These are phyloP conservation scores for Tulasnella sp. DNA, from an alignment of 768 basidiomycete genomes.

Conservation along the genomic window DNA sequence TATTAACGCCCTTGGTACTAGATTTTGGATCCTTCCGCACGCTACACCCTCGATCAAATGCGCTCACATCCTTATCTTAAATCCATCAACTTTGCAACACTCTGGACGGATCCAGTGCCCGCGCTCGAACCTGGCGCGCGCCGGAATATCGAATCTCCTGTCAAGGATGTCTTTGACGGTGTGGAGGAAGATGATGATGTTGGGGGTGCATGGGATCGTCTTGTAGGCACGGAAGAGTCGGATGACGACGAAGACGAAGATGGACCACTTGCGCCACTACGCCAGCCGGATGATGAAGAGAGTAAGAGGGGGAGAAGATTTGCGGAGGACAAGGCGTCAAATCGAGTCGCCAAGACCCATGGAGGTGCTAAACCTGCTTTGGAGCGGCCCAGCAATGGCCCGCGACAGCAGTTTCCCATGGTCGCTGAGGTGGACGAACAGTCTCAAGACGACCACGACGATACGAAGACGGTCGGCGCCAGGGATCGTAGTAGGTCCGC, in stretches of 20 bases:
- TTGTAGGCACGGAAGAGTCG: conserved; percentile 25
- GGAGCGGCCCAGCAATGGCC: no score
- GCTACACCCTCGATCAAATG: conserved; percentile 40
- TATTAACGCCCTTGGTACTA: conserved; percentile 22
- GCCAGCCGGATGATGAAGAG: not conserved
- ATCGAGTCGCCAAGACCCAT: not conserved
- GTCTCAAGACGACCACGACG: no score
- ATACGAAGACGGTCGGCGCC: no score
- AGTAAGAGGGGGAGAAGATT: not conserved
- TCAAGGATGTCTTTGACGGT: not conserved
- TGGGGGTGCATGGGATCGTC: conserved; percentile 43
- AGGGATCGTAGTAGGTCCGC: no score
- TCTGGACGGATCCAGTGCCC: conserved; percentile 59
- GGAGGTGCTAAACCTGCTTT: not conserved
- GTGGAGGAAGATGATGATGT: conserved; percentile 29
- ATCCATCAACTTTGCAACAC: conserved; percentile 45
- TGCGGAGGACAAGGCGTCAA: not conserved
- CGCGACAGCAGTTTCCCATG: no score
- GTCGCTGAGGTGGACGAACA: no score
- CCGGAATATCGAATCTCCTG: conserved; percentile 28
- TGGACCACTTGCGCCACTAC: not conserved
- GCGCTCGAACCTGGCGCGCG: conserved; percentile 47
- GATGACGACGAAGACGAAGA: conserved; percentile 13
- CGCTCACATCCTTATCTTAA: conserved; percentile 54
- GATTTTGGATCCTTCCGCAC: conserved; percentile 48